phyloP scores from a whole-genome alignment of 306 rosid genomes.

The Echinosophora koreensis region DNA sequence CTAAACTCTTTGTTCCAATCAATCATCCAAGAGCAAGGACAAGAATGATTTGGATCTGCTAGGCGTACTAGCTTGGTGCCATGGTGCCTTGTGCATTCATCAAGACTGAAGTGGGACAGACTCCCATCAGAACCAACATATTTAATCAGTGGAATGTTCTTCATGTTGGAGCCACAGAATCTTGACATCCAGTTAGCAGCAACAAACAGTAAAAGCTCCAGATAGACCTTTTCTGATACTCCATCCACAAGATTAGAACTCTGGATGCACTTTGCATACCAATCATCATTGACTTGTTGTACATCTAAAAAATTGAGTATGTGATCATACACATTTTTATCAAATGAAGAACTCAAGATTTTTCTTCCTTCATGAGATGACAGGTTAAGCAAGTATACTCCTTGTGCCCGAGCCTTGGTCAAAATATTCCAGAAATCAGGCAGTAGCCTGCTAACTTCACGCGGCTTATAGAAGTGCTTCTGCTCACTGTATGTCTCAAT shows the following conservation, averaged over 20 bases:
- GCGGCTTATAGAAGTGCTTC: conserved; percentile 70
- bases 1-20: conserved; percentile 58
- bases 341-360: conserved; percentile 65
- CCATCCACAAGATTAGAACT: conserved; percentile 60
- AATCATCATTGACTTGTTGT: conserved; percentile 53
- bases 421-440: conserved; percentile 71
- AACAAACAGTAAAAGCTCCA: conserved; percentile 62
- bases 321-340: conserved; percentile 49
- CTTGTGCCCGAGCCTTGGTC: conserved; percentile 49
- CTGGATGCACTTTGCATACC: conserved; percentile 81
- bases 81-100: background rate
- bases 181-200: conserved; percentile 53
- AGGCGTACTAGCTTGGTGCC: conserved; percentile 42
- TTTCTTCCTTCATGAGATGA: conserved; percentile 63
- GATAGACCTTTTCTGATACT: conserved; percentile 63
- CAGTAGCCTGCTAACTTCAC: conserved; percentile 65
- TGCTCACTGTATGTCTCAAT: conserved; percentile 61
- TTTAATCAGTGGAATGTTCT: conserved; percentile 55
- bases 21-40: conserved; percentile 64
- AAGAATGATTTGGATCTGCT: conserved; percentile 25
- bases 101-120: conserved; percentile 52
- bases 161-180: conserved; percentile 48
- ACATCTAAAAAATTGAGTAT: conserved; percentile 64
- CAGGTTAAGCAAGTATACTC: conserved; percentile 55
- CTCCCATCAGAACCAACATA: conserved; percentile 54